Base-by-base conservation (phyloP, 441 rosid species). In the California macrophylla region DNA sequence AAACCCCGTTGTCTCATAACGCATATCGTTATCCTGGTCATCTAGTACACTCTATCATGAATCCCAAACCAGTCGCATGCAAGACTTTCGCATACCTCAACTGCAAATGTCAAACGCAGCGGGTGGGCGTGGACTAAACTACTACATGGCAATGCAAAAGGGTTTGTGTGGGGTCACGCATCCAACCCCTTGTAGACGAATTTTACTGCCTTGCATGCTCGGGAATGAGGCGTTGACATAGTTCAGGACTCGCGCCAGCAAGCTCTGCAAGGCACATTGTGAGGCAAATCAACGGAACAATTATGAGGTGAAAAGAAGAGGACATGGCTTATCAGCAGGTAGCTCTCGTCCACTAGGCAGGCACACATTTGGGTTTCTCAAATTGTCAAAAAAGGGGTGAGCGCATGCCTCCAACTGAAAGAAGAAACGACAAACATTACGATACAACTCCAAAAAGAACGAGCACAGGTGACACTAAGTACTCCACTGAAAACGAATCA, bases 191-290 rank as follows among this genome's bases (percentile, higher is more conserved):
- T 32, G 83, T 86, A 80, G 81, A 87, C 4, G 89, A 74, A 67
- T 91, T 88, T 74, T 91, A 97, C 83, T 85, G 89, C 79, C 90
- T 89, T 5, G 97, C 95, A 70, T 93, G 97, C 77, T 86, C 96
- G 0, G 98, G 97, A 52, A 93, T 85, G 78, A 93, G 80, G 0
- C 62, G 84, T 86, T 91, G 66, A 77, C 83, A 78, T 79, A 67
- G 81, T 87, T 82, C 71, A 86, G 95, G 23, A n/a, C 62, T 0
- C 92, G 91, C 38, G 87, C 86, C 25, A 71, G 32, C 21, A 56
- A 16, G 62, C 12, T 56, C 62, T 56, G 62, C 62, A 56, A 56
- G 25, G 25, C 61, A 54, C 25, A 61, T 67, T 23, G 62, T 21
- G 62, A 56, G 28, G 4, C 20, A 29, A 40, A 54, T 38, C 65